These are phyloP conservation scores for Stipa capillata DNA, from an alignment of 176 grass and related monocot genomes.

Conservation along the genomic window DNA sequence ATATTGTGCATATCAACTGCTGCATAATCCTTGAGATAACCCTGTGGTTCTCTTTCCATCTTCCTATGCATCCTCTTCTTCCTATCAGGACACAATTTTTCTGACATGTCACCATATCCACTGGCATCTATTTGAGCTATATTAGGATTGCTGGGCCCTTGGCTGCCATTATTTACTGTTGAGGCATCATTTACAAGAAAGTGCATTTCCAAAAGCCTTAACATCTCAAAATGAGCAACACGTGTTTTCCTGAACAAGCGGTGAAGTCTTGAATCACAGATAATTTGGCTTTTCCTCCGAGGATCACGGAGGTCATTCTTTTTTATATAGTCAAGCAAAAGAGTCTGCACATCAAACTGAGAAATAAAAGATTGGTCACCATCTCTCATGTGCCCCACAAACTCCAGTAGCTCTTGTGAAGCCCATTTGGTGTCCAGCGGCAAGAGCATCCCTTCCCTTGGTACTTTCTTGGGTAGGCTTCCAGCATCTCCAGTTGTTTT, in stretches of 20 bases:
- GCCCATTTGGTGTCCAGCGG: slow-evolving; percentile 58
- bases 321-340: slow-evolving; percentile 96
- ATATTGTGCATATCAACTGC: slow-evolving; percentile 93
- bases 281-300: slow-evolving; percentile 85
- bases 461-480: slow-evolving; percentile 22
- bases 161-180: slow-evolving; percentile 33
- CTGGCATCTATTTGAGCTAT: slow-evolving; percentile 53
- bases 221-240: slow-evolving; percentile 98
- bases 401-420: slow-evolving; percentile 76
- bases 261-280: slow-evolving; percentile 77
- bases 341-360: slow-evolving; percentile 81
- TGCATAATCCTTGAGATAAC: slow-evolving; percentile 73
- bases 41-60: slow-evolving; percentile 40
- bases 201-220: slow-evolving; percentile 89
- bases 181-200: slow-evolving; percentile 66
- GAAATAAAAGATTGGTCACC: slow-evolving; percentile 62
- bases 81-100: slow-evolving; percentile 37
- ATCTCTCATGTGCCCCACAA: slow-evolving; percentile 75
- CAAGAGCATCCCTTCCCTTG: slow-evolving; percentile 26
- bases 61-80: slow-evolving; percentile 57
- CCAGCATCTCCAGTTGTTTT: slow-evolving; percentile 16
- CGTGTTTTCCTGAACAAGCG: slow-evolving; percentile 74
- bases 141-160: slow-evolving; percentile 31
- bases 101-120: slow-evolving; percentile 37
- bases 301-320: slow-evolving; percentile 86